phyloP scores from a whole-genome alignment of 129 eudicot genomes.

The Artemisia argyi region DNA sequence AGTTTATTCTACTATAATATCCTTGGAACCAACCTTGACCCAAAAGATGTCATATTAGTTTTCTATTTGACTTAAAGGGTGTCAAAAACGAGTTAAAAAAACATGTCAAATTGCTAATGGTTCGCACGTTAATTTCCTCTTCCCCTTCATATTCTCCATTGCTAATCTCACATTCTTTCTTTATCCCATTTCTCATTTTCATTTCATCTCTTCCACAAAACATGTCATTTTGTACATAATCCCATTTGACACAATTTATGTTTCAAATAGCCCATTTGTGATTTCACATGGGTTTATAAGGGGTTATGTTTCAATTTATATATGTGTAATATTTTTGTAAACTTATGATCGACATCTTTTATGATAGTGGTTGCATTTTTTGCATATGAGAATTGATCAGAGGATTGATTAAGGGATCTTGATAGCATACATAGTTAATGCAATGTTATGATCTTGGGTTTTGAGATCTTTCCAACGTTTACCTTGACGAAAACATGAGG shows the following conservation, averaged over 20 bases:
- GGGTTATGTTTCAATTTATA: background rate
- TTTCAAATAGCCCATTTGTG: background rate
- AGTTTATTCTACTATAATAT: too few species aligned
- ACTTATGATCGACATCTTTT: background rate
- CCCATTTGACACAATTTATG: too few species aligned
- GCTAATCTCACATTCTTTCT: constrained; percentile 13
- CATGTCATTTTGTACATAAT: background rate
- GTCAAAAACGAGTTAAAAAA: constrained; percentile 13
- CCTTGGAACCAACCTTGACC: background rate
- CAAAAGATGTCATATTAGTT: background rate
- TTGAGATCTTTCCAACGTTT: background rate
- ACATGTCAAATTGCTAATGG: constrained; percentile 22
- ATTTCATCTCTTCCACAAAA: constrained; percentile 7
- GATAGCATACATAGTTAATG: background rate
- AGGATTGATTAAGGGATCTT: constrained; percentile 4
- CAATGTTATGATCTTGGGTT: constrained; percentile 11
- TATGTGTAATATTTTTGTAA: background rate
- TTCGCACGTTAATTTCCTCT: constrained; percentile 37
- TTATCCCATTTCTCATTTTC: constrained; percentile 11
- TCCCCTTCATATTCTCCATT: constrained; percentile 33
- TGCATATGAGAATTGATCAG: constrained; percentile 7
- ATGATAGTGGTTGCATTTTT: constrained; percentile 13
- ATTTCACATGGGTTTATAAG: background rate
- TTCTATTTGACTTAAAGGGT: constrained; percentile 10
- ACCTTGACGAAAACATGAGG: constrained; percentile 43